phyloP scores from a whole-genome alignment of 257 asterid genomes.

The Linderniella brevidens region DNA sequence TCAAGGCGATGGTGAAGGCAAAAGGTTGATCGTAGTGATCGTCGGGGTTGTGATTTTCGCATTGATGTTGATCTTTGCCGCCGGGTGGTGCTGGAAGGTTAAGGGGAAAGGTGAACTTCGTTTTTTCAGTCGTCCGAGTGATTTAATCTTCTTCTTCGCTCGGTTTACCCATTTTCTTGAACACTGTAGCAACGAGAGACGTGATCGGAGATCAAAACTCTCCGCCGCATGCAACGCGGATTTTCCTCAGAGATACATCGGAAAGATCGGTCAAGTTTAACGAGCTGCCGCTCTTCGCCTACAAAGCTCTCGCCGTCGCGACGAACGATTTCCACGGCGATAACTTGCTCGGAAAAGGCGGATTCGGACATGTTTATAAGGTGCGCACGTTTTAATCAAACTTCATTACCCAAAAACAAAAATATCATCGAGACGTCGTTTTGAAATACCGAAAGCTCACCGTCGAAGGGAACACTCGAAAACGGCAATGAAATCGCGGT shows the following conservation, averaged over 20 bases:
- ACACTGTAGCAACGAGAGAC: too few species aligned
- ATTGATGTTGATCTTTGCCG: too few species aligned
- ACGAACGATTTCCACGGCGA: conserved; percentile 16
- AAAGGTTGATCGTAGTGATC: too few species aligned
- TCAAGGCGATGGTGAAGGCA: too few species aligned
- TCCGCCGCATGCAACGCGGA: conserved; percentile 2
- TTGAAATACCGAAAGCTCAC: background rate
- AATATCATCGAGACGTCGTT: background rate
- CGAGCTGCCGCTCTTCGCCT: conserved; percentile 20
- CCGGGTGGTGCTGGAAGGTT: too few species aligned
- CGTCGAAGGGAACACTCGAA: conserved; percentile 21
- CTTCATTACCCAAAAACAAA: background rate
- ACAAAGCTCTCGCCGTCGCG: conserved; percentile 17
- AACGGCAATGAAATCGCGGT: conserved; percentile 31
- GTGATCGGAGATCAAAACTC: background rate
- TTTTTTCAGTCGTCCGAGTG: too few species aligned
- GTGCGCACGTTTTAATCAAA: conserved; percentile 6
- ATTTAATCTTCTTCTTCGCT: too few species aligned
- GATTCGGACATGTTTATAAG: conserved; percentile 29
- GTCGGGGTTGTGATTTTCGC: too few species aligned
- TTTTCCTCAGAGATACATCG: conserved; percentile 5
- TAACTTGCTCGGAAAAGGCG: conserved; percentile 31
- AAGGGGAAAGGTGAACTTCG: too few species aligned
- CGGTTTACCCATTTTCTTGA: too few species aligned
- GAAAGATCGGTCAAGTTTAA: conserved; percentile 13